Base-by-base conservation (phyloP, 306 rosid species). In the Casuarina equisetifolia region DNA sequence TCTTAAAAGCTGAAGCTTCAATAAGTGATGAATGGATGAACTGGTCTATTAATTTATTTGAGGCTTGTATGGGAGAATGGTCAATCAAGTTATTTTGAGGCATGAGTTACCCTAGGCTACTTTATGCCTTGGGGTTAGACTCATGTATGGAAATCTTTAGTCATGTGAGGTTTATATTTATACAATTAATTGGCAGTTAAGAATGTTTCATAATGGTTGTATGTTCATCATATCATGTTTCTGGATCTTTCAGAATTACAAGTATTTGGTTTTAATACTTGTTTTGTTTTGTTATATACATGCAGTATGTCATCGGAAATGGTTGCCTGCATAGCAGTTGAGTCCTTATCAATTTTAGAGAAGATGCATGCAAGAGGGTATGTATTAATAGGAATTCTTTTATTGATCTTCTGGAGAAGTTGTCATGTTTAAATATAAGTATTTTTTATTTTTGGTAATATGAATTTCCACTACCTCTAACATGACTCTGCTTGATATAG, bases 321-420 rank as follows among this genome's bases (percentile, higher is more conserved):
- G 97, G 97, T 94, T 25, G 92, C 97, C 46, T 92, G 98, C 84
- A 90, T 94, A 85, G 98, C 98, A 9, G 98, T 88, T 9, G 98
- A 94, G 86, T 94, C 98, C 58, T 79, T 94, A 73, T 94, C 98
- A 53, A 94, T 94, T 73, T 89, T 94, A 25, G 98, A 94, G 86
- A 94, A 91, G 90, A 89, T 94, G 92, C 98, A 94, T 49, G 82
- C 86, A 0, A 89, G 80, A 82, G 98, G 98, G 98, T 94, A 86
- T 74, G 88, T 66, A 25, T 66, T 83, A 63, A 13, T 15, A 40
- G 51, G 53, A 48, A 11, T 74, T 46, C 35, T 19, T 57, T 32
- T 6, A 15, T 45, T 19, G 36, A 6, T 43, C 5, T 45, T 61
- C 67, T 61, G 50, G 36, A 10, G 73, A 9, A 15, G 32, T 32